Conservation (phyloP, 2,329 filamentous ascomycete genomes). For the Botrytis medusae region DNA sequence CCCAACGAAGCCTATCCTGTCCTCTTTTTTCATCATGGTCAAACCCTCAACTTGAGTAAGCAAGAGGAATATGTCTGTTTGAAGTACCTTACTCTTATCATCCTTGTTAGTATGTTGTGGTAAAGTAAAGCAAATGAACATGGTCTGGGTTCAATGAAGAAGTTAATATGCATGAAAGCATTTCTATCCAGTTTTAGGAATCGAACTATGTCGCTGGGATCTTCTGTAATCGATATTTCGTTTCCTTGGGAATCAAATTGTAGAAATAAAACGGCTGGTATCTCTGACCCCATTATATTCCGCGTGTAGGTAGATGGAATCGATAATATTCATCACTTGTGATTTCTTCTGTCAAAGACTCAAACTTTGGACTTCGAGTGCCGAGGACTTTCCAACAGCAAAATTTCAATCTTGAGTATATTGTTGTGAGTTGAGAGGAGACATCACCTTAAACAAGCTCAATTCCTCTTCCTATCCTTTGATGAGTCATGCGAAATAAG, state of each 20-base stretch:
- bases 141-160: not conserved
- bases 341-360: not conserved
- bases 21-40: not conserved
- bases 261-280: not conserved
- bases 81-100: not conserved
- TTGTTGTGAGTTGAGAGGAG: not conserved
- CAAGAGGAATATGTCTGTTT: too few relatives aligned
- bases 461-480: not conserved
- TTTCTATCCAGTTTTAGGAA: not conserved
- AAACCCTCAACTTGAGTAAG: too few relatives aligned
- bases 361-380: not conserved
- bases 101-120: not conserved
- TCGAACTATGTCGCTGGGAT: not conserved
- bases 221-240: too few relatives aligned
- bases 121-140: not conserved
- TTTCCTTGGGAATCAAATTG: not conserved
- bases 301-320: not conserved
- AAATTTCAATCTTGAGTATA: not conserved
- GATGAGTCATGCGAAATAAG: not conserved
- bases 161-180: not conserved
- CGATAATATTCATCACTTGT: not conserved
- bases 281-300: fast-evolving
- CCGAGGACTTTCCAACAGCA: not conserved
- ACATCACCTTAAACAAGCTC: not conserved
- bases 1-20: not conserved